Evolutionary conservation across 2,329 filamentous ascomycete species (phyloP).

Genomic region (Colletotrichum sansevieriae): DNA sequence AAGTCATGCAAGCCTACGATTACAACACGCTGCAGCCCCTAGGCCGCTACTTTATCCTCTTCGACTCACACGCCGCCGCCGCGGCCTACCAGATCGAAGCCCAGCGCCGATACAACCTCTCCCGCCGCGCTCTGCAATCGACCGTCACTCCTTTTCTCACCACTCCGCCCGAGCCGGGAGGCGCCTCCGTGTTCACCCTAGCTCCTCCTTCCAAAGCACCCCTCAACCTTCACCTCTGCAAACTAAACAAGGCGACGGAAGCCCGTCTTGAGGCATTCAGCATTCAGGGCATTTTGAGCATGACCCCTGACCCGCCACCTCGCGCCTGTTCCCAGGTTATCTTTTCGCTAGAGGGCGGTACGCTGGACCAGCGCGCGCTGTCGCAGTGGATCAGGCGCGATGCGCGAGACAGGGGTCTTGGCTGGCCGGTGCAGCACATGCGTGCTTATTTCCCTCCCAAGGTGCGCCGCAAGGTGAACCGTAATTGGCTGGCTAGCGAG

Average conservation of each 20-base stretch:
- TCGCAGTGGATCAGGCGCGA: slow-evolving; percentile 57
- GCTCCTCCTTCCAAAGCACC: slow-evolving; percentile 55
- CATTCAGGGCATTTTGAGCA: slow-evolving; percentile 37
- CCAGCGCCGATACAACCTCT: slow-evolving; percentile 52
- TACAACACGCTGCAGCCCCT: slow-evolving; percentile 72
- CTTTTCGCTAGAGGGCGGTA: slow-evolving; percentile 52
- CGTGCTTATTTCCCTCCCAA: slow-evolving; percentile 39
- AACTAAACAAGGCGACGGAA: slow-evolving; percentile 46
- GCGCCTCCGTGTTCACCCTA: slow-evolving; percentile 62
- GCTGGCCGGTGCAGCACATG: slow-evolving; percentile 43
- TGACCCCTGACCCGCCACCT: slow-evolving; percentile 37
- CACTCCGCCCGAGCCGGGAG: slow-evolving; percentile 58
- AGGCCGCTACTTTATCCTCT: slow-evolving; percentile 78
- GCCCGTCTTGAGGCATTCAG: slow-evolving; percentile 42
- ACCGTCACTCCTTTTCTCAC: slow-evolving; percentile 52
- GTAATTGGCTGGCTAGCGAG: neutral
- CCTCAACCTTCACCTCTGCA: slow-evolving; percentile 41
- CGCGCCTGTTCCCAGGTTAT: slow-evolving; percentile 50
- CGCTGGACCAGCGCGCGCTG: slow-evolving; percentile 47
- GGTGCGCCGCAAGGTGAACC: neutral
- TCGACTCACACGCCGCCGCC: slow-evolving; percentile 71
- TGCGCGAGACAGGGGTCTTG: slow-evolving; percentile 52
- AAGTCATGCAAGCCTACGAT: slow-evolving; percentile 75
- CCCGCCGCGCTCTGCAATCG: slow-evolving; percentile 50
- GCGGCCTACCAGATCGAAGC: slow-evolving; percentile 70